Percentiles rank a stretch among this genome's conserved stretches.
phyloP scores from a whole-genome alignment of 2,329 filamentous ascomycete species.

The Gliomastix tumulicola region DNA sequence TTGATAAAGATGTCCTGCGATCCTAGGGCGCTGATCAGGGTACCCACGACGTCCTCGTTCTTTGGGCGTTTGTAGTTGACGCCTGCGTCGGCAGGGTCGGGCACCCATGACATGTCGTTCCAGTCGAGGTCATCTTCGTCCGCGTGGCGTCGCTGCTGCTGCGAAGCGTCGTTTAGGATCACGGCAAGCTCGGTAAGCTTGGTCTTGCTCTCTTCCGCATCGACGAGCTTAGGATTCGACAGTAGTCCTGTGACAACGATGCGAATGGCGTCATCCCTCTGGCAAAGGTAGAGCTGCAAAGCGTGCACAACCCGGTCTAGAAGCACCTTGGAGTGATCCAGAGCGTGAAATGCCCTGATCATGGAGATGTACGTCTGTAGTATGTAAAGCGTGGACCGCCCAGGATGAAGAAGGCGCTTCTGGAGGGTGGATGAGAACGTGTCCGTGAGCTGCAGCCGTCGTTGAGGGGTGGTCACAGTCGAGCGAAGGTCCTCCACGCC shows the following conservation, averaged over 20 bases:
- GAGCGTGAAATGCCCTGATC: slow-evolving; percentile 67
- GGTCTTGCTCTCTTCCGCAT: slow-evolving; percentile 34
- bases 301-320: slow-evolving; percentile 67
- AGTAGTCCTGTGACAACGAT: slow-evolving; percentile 71
- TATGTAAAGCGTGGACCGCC: slow-evolving; percentile 69
- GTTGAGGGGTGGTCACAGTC: slow-evolving; percentile 60
- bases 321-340: slow-evolving; percentile 72
- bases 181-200: slow-evolving; percentile 61
- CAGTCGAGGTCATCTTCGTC: slow-evolving; percentile 74
- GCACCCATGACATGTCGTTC: slow-evolving; percentile 89
- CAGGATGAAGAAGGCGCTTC: slow-evolving; percentile 64
- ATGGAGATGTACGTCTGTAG: slow-evolving; percentile 72
- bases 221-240: slow-evolving; percentile 49
- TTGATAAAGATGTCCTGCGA: slow-evolving; percentile 89
- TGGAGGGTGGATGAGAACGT: slow-evolving; percentile 61
- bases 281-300: slow-evolving; percentile 68
- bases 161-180: slow-evolving; percentile 55
- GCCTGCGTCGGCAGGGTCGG: slow-evolving; percentile 87
- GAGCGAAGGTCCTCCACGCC: slow-evolving; percentile 69
- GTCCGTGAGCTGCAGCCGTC: slow-evolving; percentile 63
- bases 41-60: slow-evolving; percentile 85
- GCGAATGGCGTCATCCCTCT: slow-evolving; percentile 69
- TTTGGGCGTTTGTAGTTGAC: slow-evolving; percentile 87
- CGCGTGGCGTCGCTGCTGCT: slow-evolving; percentile 41
- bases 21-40: slow-evolving; percentile 80